These are phyloP conservation scores for Pseudopyrenochaeta lycopersici DNA, from an alignment of 2,329 filamentous ascomycete species.

Conservation along the genomic window DNA sequence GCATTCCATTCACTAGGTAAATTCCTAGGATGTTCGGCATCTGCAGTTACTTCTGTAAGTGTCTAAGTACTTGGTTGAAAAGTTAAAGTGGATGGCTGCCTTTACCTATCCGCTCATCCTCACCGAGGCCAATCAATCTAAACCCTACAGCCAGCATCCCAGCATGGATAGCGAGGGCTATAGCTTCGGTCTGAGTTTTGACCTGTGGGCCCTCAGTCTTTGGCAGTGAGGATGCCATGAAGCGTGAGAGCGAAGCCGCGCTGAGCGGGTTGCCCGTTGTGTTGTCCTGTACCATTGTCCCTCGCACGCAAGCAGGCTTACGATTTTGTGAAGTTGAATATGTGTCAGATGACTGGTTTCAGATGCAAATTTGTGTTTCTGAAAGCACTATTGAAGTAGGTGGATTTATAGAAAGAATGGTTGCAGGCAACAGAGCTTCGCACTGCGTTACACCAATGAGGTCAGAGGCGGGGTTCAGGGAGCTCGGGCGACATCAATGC, in stretches of 20 bases:
- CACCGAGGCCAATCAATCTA: conserved; percentile 80
- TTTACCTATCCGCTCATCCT: conserved; percentile 78
- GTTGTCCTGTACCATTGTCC: conserved; percentile 37
- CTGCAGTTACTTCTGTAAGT: conserved; percentile 64
- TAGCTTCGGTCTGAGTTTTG: conserved; percentile 78
- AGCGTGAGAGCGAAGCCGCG: conserved; percentile 51
- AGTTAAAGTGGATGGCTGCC: background rate
- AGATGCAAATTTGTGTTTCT: background rate
- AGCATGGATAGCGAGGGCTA: conserved; percentile 85
- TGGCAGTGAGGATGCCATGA: conserved; percentile 57
- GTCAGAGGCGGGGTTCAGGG: conserved; percentile 30
- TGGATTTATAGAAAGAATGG: background rate
- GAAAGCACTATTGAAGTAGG: background rate
- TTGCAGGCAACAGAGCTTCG: conserved; percentile 13
- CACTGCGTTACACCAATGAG: conserved; percentile 23
- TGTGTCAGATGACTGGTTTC: background rate
- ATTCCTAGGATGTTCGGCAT: conserved; percentile 64
- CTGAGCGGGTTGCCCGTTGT: conserved; percentile 55
- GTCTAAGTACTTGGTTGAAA: conserved; percentile 24
- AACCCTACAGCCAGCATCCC: conserved; percentile 85
- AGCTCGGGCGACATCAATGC: conserved; percentile 5
- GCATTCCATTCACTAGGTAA: conserved; percentile 85
- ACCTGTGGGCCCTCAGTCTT: conserved; percentile 55
- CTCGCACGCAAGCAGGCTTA: background rate
- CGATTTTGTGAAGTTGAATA: background rate